Evolutionary conservation across 257 asterid genomes (phyloP).

Genomic region (Lycium barbarum): DNA sequence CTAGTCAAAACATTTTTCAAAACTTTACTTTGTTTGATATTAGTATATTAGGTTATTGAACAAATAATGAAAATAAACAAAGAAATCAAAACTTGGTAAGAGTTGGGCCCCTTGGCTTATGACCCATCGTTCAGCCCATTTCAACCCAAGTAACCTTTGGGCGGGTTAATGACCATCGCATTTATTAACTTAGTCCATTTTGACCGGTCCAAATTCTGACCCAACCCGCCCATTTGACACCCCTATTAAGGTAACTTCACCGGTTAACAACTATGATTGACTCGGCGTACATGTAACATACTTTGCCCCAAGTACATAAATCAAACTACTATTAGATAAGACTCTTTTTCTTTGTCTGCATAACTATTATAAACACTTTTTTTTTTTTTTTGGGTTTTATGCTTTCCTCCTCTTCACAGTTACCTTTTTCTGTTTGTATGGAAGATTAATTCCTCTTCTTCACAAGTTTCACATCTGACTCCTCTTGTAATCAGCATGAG

Average conservation of each 20-base stretch:
- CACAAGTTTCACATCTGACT: not conserved
- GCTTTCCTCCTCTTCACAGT: not conserved
- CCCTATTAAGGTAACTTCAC: not conserved
- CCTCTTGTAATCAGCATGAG: slow-evolving; percentile 17
- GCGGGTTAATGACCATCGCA: not conserved
- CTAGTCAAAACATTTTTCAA: not conserved
- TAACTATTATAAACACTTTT: not conserved
- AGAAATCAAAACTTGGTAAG: not conserved
- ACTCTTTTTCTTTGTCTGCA: no score
- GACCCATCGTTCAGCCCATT: not conserved
- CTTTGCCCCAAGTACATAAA: not conserved
- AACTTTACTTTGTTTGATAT: not conserved
- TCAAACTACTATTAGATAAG: not conserved
- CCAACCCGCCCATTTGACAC: not conserved
- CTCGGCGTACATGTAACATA: not conserved
- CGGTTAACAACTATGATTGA: slow-evolving; percentile 1
- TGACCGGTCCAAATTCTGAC: not conserved
- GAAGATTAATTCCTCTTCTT: slow-evolving; percentile 15
- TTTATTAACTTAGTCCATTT: not conserved
- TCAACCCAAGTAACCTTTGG: not conserved
- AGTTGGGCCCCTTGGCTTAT: not conserved
- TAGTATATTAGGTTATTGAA: not conserved
- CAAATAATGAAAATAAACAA: not conserved
- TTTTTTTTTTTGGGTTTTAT: not conserved
- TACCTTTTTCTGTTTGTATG: not conserved